Evolutionary conservation across 306 rosid genomes (phyloP), one percentile per base, ranked within the genome.

Genomic region (Cicer arietinum): DNA sequence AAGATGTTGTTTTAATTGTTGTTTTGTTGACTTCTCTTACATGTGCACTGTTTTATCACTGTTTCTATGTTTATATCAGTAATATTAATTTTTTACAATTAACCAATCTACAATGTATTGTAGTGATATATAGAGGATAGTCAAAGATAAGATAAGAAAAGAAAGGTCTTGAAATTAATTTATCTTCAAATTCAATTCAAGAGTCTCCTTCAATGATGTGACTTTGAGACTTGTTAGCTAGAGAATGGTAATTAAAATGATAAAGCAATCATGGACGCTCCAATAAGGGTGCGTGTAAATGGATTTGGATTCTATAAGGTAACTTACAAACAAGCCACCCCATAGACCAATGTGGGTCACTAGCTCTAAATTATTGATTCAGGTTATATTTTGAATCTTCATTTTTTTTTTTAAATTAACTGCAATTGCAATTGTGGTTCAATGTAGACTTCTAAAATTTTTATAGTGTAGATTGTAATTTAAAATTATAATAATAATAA

Each of bases 11-110:
- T 67, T 67, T 48, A 47, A 73, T 68, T 73, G 75, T 77, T 53
- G 76, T 74, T 71, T 58, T 78, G 88, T 84, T 84, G 85, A 73
- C 88, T 81, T 84, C 6, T 70, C 67, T 58, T 84, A 75, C 76
- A 77, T 70, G 72, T 56, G 68, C 78, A 46, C 16, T 18, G 54
- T 43, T 77, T 35, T 7, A 75, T 75, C 25, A 45, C 22, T 54
- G 46, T 44, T 2, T 61, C 6, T 57, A 5, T 57, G 16, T 57
- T 25, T 25, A 25, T 25, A 22, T 14, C 16, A 14, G 16, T 14
- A 14, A 14, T 14, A 14, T 14, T 14, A 14, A 14, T 0, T 14
- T 14, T 14, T 14, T 14, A 14, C 16, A 14, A 14, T 14, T 14
- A 14, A 14, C 16, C 16, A 14, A 22, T 22, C 25, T 22, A 22